Conservation (phyloP, 1,284 basidiomycete species). For the Laetiporus sulphureus region DNA sequence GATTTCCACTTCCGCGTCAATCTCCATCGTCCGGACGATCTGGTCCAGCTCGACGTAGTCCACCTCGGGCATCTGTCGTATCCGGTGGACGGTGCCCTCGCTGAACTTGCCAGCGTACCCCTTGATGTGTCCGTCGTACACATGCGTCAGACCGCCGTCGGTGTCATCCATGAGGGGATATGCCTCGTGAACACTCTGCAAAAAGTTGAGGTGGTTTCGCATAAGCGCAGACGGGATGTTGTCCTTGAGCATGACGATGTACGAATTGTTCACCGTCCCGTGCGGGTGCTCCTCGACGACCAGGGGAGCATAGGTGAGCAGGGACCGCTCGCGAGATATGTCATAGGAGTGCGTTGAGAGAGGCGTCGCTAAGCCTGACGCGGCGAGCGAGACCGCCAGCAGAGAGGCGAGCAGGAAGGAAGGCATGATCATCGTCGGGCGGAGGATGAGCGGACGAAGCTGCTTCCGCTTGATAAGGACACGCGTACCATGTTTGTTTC, state of each 20-base stretch:
- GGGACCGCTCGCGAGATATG: slow-evolving; percentile 33
- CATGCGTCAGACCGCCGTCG: slow-evolving; percentile 53
- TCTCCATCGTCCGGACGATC: slow-evolving; percentile 69
- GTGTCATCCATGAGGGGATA: slow-evolving; percentile 39
- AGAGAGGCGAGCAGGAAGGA: slow-evolving; percentile 31
- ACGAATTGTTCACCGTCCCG: slow-evolving; percentile 78
- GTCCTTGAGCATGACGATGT: slow-evolving; percentile 86
- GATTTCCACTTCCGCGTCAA: slow-evolving; percentile 81
- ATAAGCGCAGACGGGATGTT: slow-evolving; percentile 50
- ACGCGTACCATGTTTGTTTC: slow-evolving; percentile 18
- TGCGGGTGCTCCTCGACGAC: slow-evolving; percentile 50
- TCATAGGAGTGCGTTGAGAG: slow-evolving; percentile 55
- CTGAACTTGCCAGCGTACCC: slow-evolving; percentile 89
- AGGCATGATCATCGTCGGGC: slow-evolving; percentile 35
- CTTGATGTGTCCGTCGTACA: slow-evolving; percentile 66
- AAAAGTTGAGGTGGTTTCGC: slow-evolving; percentile 70
- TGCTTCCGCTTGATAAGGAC: slow-evolving; percentile 17
- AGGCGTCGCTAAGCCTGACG: slow-evolving; percentile 42
- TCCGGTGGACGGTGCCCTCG: slow-evolving; percentile 64
- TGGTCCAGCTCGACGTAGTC: slow-evolving; percentile 93
- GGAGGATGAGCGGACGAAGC: slow-evolving; percentile 9
- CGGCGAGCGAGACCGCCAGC: slow-evolving; percentile 37
- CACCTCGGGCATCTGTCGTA: slow-evolving; percentile 87
- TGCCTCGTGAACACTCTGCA: slow-evolving; percentile 49
- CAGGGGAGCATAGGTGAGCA: slow-evolving; percentile 52